Conservation (phyloP, 371 early-diverging fungal genomes). For the Rhizopus stolonifer region DNA sequence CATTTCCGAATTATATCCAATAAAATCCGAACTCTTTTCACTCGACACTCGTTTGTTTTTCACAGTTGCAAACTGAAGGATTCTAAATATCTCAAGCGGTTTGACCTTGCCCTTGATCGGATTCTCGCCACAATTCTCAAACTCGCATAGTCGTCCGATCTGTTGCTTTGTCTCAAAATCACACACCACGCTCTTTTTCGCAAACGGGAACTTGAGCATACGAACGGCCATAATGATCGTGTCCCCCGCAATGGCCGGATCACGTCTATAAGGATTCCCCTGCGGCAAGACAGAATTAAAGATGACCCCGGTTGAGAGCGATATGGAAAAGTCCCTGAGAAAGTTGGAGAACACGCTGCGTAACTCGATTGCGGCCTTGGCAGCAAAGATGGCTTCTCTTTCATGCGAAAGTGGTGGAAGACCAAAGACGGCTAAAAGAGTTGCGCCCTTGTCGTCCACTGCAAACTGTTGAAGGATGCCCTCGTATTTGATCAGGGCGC, state of each 20-base stretch:
- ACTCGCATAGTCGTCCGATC: slow-evolving; percentile 52
- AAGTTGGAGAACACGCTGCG: slow-evolving; percentile 31
- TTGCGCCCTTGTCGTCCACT: slow-evolving; percentile 64
- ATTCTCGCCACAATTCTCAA: slow-evolving; percentile 58
- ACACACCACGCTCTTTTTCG: slow-evolving; percentile 48
- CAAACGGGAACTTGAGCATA: slow-evolving; percentile 57
- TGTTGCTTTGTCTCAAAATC: slow-evolving; percentile 53
- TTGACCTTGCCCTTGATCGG: slow-evolving; percentile 60
- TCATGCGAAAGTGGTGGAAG: slow-evolving; percentile 64
- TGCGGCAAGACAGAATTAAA: slow-evolving; percentile 55
- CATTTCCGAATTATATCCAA: slow-evolving; percentile 55
- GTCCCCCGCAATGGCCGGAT: slow-evolving; percentile 64
- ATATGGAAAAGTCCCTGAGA: slow-evolving; percentile 48
- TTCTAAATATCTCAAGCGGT: slow-evolving; percentile 50
- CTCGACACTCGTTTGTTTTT: slow-evolving; percentile 43
- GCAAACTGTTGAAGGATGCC: slow-evolving; percentile 65
- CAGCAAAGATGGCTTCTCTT: slow-evolving; percentile 63
- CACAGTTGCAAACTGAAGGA: slow-evolving; percentile 45
- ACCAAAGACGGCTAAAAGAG: slow-evolving; percentile 57
- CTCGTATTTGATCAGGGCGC: slow-evolving; percentile 49
- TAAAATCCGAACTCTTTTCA: slow-evolving; percentile 38
- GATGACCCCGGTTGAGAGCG: slow-evolving; percentile 57
- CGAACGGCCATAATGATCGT: slow-evolving; percentile 62
- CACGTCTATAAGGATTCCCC: slow-evolving; percentile 57
- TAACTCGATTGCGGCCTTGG: slow-evolving; percentile 54